These are phyloP conservation scores for Paramecium caudatum DNA, from an alignment of 73 alveolate genomes.

Conservation along the genomic window DNA sequence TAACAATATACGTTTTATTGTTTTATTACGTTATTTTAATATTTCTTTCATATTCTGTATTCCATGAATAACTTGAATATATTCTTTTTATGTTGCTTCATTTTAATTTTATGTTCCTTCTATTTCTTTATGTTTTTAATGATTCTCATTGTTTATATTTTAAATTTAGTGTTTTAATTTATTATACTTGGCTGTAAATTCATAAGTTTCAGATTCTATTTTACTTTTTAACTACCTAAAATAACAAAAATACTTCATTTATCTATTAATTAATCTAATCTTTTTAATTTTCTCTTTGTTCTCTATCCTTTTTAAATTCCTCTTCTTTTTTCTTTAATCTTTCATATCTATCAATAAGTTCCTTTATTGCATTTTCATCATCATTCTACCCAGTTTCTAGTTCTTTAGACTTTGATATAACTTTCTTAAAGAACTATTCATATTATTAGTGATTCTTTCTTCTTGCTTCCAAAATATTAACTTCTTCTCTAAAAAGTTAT, in stretches of 20 bases:
- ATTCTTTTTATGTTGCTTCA: conserved; percentile 41
- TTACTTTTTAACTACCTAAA: neutral
- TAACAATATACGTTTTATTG: neutral
- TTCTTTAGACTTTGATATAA: conserved; percentile 29
- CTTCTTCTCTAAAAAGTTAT: conserved; percentile 43
- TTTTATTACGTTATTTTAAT: conserved; percentile 44
- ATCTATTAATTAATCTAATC: conserved; percentile 38
- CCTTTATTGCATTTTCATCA: conserved; percentile 63
- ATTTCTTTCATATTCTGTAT: conserved; percentile 45
- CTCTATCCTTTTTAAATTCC: conserved; percentile 56
- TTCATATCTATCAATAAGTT: conserved; percentile 53
- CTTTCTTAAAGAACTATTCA: conserved; percentile 50
- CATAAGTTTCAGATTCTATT: conserved; percentile 43
- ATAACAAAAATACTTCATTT: neutral
- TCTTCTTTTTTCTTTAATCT: conserved; percentile 49
- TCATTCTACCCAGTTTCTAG: conserved; percentile 31
- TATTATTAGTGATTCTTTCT: conserved; percentile 59
- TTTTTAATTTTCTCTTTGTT: conserved; percentile 36
- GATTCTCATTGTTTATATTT: conserved; percentile 42
- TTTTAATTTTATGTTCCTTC: conserved; percentile 10
- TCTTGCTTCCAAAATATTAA: conserved; percentile 38
- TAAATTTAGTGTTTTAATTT: neutral
- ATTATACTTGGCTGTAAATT: conserved; percentile 36
- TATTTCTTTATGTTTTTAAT: conserved; percentile 48
- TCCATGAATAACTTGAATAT: conserved; percentile 55